These are phyloP conservation scores for Beauveria asiatica DNA, from an alignment of 2,329 filamentous ascomycete genomes.

Conservation along the genomic window DNA sequence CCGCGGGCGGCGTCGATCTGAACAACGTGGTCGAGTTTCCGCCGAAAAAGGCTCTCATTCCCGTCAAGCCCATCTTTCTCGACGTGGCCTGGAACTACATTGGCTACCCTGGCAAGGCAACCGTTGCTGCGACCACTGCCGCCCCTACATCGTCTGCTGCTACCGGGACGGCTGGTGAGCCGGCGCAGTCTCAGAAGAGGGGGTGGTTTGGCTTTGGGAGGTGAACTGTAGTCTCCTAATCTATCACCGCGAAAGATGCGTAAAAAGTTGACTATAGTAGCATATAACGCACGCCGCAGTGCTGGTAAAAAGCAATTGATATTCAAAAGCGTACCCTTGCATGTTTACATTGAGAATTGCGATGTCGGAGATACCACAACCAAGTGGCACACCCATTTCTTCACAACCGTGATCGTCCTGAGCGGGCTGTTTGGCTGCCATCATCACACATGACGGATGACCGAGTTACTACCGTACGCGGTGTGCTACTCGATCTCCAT, in stretches of 20 bases:
- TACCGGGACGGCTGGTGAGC: slow-evolving; percentile 21
- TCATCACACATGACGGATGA: background rate
- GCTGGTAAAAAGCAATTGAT: background rate
- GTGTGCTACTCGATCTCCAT: background rate
- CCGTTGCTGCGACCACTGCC: slow-evolving; percentile 19
- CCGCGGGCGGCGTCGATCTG: slow-evolving; percentile 61
- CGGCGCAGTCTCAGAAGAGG: slow-evolving; percentile 47
- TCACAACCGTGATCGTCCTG: background rate
- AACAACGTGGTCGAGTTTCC: slow-evolving; percentile 80
- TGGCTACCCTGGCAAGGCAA: slow-evolving; percentile 64
- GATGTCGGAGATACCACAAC: background rate
- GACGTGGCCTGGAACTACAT: slow-evolving; percentile 98
- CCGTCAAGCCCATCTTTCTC: slow-evolving; percentile 91
- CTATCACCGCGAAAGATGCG: background rate
- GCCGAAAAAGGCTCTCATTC: slow-evolving; percentile 71
- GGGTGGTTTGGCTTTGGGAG: slow-evolving; percentile 72
- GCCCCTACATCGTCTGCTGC: slow-evolving; percentile 8
- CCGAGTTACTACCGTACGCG: no score
- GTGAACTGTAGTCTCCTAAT: slow-evolving; percentile 19
- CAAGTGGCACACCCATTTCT: background rate
- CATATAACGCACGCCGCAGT: background rate
- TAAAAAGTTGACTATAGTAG: background rate
- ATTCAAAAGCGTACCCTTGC: background rate
- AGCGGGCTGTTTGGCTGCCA: background rate
- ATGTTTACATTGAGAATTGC: background rate